phyloP scores from a whole-genome alignment of 139 green algal genomes.

The Chlorella sp. region DNA sequence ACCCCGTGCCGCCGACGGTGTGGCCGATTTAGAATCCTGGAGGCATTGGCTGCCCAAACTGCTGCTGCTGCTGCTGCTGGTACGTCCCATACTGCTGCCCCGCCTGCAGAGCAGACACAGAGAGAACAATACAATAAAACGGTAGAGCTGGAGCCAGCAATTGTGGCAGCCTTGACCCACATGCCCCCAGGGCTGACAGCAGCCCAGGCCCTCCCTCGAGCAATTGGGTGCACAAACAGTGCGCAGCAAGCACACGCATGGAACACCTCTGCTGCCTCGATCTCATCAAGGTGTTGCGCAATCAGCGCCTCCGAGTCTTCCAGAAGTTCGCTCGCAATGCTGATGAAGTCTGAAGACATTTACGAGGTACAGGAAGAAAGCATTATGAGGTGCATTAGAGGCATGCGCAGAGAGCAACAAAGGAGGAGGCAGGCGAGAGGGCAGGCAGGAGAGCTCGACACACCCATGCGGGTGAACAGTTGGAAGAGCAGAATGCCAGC shows the following conservation, averaged over 20 bases:
- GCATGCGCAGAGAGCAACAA: not conserved
- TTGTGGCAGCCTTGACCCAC: too few relatives aligned
- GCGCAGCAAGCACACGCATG: not conserved
- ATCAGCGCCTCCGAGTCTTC: slow-evolving; percentile 6
- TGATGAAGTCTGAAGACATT: slow-evolving; percentile 18
- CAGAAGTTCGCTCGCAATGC: not conserved
- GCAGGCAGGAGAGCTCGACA: not conserved
- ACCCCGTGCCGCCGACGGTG: too few relatives aligned
- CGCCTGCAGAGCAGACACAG: not conserved
- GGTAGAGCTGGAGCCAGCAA: too few relatives aligned
- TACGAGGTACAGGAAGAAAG: too few relatives aligned
- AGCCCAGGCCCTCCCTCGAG: not conserved
- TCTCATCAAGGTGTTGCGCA: not conserved
- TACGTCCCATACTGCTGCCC: not conserved
- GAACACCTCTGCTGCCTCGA: slow-evolving; percentile 6
- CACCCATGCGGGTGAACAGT: not conserved
- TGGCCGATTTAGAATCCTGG: too few relatives aligned
- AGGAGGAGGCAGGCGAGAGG: not conserved
- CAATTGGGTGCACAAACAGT: not conserved
- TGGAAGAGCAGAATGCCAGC: not conserved
- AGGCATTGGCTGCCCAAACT: not conserved
- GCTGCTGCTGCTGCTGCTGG: not conserved
- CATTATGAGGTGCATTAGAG: not conserved
- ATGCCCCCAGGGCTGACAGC: not conserved
- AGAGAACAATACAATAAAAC: not conserved